A percentile compares a stretch with the other conserved stretches of the same genome.
Evolutionary conservation across 148 eudicot species (phyloP).

Genomic region (Rhododendron henanense): DNA sequence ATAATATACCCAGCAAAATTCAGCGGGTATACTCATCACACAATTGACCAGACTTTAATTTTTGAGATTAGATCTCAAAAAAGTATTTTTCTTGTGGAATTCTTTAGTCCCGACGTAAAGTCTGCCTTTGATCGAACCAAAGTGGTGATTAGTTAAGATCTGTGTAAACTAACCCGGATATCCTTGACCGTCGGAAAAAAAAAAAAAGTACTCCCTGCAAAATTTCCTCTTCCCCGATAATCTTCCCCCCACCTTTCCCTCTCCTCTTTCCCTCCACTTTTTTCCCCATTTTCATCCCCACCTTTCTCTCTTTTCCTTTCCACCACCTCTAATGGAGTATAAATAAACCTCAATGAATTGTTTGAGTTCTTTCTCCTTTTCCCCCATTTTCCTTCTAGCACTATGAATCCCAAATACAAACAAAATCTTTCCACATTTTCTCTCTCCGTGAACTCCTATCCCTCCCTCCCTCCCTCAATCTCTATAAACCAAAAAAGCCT

Average conservation of each 20-base stretch:
- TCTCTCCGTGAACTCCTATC: background rate
- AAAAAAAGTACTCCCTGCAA: background rate
- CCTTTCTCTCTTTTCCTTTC: background rate
- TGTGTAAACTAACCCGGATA: too few relatives aligned
- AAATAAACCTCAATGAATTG: background rate
- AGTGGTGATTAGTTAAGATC: too few relatives aligned
- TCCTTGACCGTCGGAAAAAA: too few relatives aligned
- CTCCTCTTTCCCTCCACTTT: constrained; percentile 3
- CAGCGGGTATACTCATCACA: too few relatives aligned
- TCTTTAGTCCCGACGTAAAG: too few relatives aligned
- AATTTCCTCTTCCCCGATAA: background rate
- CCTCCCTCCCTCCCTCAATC: background rate
- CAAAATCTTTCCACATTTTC: background rate
- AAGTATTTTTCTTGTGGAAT: too few relatives aligned
- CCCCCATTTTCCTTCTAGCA: background rate
- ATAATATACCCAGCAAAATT: background rate
- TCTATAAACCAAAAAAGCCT: background rate
- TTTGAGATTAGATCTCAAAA: fast-evolving
- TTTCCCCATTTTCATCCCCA: background rate
- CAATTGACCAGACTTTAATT: too few relatives aligned
- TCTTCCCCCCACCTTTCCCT: background rate
- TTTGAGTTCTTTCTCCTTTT: background rate
- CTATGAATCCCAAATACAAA: constrained; percentile 5
- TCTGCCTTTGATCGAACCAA: too few relatives aligned
- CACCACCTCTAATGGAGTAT: background rate